These are phyloP conservation scores for Yarrowia hollandica DNA, from an alignment of 805 yeast species.

Conservation along the genomic window DNA sequence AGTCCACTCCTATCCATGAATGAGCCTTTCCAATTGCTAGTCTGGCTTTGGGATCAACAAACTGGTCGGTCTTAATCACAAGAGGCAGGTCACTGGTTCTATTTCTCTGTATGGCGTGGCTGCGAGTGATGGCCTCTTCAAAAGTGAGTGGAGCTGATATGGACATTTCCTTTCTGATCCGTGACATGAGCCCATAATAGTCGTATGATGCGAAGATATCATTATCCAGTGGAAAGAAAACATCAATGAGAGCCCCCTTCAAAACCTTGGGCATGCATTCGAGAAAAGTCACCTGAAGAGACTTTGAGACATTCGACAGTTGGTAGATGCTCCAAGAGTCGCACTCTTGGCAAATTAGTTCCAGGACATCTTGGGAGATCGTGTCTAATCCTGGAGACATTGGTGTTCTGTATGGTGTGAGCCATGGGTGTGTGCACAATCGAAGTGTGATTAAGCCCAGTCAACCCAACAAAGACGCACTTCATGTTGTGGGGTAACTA, in stretches of 20 bases:
- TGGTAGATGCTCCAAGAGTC: constrained; percentile 5
- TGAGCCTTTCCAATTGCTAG: constrained; percentile 10
- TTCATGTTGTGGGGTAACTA: neutral
- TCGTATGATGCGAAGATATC: neutral
- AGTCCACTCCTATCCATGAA: constrained; percentile 11
- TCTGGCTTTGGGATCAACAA: neutral
- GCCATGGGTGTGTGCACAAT: neutral
- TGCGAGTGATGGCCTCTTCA: neutral
- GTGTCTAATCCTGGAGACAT: neutral
- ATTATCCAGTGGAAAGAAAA: constrained; percentile 1
- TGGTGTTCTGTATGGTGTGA: neutral
- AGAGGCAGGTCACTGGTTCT: neutral
- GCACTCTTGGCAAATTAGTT: neutral
- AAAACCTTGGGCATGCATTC: neutral
- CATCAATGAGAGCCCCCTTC: neutral
- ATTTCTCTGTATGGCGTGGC: neutral
- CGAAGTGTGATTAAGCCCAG: neutral
- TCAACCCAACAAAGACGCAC: neutral
- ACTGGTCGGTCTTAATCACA: neutral
- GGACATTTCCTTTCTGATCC: neutral
- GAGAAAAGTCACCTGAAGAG: neutral
- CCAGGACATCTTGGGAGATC: constrained; percentile 2
- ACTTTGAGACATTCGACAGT: neutral
- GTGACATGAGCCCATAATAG: neutral
- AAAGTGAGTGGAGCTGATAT: neutral